phyloP scores from a whole-genome alignment of 2,329 filamentous ascomycete species.

The Calonectria ilicicola region DNA sequence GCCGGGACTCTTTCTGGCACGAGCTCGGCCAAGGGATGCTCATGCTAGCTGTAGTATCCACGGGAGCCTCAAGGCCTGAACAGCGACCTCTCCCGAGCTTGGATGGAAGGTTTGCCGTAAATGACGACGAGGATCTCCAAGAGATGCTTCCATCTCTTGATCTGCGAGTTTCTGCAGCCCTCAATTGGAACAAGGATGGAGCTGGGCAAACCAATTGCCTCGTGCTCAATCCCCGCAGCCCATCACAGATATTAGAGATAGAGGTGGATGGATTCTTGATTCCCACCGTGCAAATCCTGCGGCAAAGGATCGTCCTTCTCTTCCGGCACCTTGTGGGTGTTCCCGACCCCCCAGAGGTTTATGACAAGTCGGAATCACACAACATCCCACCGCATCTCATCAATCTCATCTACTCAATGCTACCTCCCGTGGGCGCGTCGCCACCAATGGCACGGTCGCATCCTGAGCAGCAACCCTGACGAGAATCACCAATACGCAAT shows the following conservation, averaged over 20 bases:
- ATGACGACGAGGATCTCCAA: background rate
- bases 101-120: background rate
- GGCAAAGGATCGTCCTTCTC: background rate
- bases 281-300: background rate
- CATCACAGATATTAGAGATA: background rate
- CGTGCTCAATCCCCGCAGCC: background rate
- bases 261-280: background rate
- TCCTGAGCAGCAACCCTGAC: background rate
- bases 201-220: background rate
- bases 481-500: conserved; percentile 10
- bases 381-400: conserved; percentile 25
- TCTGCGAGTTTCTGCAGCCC: background rate
- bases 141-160: background rate
- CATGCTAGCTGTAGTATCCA: conserved; percentile 3
- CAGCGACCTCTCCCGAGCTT: background rate
- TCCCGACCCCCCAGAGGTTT: conserved; percentile 10
- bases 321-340: background rate
- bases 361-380: conserved; percentile 22
- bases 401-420: conserved; percentile 23
- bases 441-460: conserved; percentile 12
- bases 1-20: conserved; percentile 24
- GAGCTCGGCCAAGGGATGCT: conserved; percentile 11
- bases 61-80: conserved; percentile 17
- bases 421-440: background rate
- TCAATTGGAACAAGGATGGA: conserved; percentile 2